Evolutionary conservation across 2,329 filamentous ascomycete species (phyloP), one percentile per base, ranked within the genome.

Genomic region (Sporothrix sp.): DNA sequence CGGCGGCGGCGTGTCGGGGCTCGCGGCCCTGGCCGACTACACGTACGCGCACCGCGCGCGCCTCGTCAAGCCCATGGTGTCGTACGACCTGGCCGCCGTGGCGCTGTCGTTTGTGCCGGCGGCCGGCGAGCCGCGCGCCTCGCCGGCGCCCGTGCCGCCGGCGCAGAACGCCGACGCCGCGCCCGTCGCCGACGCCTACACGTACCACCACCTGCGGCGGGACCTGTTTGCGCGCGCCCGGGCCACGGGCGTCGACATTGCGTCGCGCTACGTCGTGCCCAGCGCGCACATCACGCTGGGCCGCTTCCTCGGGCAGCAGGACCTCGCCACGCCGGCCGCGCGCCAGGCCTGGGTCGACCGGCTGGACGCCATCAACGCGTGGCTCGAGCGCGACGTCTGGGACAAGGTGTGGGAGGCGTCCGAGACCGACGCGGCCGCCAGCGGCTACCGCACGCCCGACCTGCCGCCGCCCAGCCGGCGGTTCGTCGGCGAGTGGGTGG

Each of bases 271-370:
- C 63, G 82, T 90, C 21, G 87, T 95, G 2, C 90, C 90, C 2
- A 91, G 85, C 42, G 88, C 87, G 14, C 91, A 97, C 68, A 77
- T 96, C 61, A 96, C 91, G 0, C 77, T 97, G 52, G 90, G 79
- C 0, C 75, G 91, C 3, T 96, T 93, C 63, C 75, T 95, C 38
- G 75, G 73, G 9, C 75, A 80, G 36, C 69, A 73, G 11, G 87
- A 90, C 56, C 78, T 82, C 59, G 72, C 74, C 33, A 74, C 74
- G 7, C 70, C 71, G 1, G 71, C 71, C 52, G 79, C 78, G 63
- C 75, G 89, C 58, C 65, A 70, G 59, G 66, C 60, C n/a, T 83
- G 90, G 72, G 72, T 95, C 13, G 66, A 73, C 13, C 74, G 74
- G 47, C 82, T 96, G 45, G 87, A 93, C 38, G 72, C 78, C 54